Base-by-base conservation (phyloP, 2,329 filamentous ascomycete species). In the Dissoconium aciculare region DNA sequence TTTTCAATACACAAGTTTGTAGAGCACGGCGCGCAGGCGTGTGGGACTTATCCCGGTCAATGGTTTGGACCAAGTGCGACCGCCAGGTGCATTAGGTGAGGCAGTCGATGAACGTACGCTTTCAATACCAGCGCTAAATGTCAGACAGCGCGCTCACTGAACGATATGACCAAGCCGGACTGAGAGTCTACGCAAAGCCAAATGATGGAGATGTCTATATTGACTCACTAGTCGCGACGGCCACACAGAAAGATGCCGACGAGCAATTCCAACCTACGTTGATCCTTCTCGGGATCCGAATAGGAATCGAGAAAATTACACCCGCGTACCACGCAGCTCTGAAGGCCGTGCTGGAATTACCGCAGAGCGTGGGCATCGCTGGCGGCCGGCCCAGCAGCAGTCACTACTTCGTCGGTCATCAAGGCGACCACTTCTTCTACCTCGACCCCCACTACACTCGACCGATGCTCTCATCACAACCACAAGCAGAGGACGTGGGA, bases 51-150 rank as follows among this genome's bases (percentile, higher is more conserved):
- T 49, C 89, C 89, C 0, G 89, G 89, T 21, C 83, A 95, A 57
- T 98, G 89, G 89, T 98, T 98, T 57, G 89, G 89, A 0, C 89
- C 89, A n/a, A 94, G 84, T 11, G 89, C 89, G 5, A 91, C 89
- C 6, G 85, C 89, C 27, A 74, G 78, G 34, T 95, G 89, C 54
- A 94, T 98, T 43, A 78, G 89, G 84, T 91, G 61, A 54, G 78
- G 58, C n/a, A n/a, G n/a, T n/a, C n/a, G n/a, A n/a, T n/a, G n/a
- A n/a, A n/a, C n/a, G n/a, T n/a, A n/a, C n/a, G n/a, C 13, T 15
- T 19, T 17, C 25, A 23, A 9, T 9, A 31, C 13, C 15, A 27
- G 11, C 33, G 32, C 29, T 30, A 29, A 40, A 48, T 30, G 48
- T 29, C 15, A 29, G 11, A 26, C 37, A 92, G 83, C 54, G 80